phyloP scores from a whole-genome alignment of 1,139 yeast species.

The Taphrina flavorubra region DNA sequence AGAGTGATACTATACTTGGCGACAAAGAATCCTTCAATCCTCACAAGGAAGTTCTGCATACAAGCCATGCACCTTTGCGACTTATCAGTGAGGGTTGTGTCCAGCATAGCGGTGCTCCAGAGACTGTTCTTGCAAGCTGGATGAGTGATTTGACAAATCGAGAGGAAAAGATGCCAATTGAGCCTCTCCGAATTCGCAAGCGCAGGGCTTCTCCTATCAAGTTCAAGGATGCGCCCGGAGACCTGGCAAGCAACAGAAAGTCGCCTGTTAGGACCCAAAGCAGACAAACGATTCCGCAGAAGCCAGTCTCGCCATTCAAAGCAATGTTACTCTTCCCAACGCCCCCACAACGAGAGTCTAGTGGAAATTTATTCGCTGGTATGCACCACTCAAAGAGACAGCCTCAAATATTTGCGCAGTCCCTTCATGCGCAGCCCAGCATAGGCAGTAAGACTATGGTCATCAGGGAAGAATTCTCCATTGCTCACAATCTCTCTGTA shows the following conservation, averaged over 20 bases:
- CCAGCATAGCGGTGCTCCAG: no score
- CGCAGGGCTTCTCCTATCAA: constrained; percentile 8
- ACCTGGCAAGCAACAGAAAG: background rate
- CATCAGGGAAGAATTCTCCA: background rate
- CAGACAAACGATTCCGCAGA: background rate
- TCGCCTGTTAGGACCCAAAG: background rate
- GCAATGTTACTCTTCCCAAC: background rate
- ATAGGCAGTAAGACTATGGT: background rate
- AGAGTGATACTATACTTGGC: background rate
- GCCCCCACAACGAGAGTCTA: background rate
- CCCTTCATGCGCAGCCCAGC: background rate
- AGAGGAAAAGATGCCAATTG: background rate
- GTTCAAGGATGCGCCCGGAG: background rate
- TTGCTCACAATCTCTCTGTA: background rate
- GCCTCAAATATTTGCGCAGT: background rate
- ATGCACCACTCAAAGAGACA: background rate
- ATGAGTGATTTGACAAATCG: background rate
- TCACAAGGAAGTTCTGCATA: no score
- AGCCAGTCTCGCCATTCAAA: constrained; percentile 4
- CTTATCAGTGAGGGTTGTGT: no score
- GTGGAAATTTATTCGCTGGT: background rate
- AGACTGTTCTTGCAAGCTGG: no score
- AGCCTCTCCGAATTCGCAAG: constrained; percentile 3
- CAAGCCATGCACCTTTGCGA: no score
- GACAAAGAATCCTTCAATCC: background rate